A percentile compares a stretch with the other conserved stretches of the same genome.
phyloP scores from a whole-genome alignment of 164 flowering plant species.

The Magnolia changhungtana region DNA sequence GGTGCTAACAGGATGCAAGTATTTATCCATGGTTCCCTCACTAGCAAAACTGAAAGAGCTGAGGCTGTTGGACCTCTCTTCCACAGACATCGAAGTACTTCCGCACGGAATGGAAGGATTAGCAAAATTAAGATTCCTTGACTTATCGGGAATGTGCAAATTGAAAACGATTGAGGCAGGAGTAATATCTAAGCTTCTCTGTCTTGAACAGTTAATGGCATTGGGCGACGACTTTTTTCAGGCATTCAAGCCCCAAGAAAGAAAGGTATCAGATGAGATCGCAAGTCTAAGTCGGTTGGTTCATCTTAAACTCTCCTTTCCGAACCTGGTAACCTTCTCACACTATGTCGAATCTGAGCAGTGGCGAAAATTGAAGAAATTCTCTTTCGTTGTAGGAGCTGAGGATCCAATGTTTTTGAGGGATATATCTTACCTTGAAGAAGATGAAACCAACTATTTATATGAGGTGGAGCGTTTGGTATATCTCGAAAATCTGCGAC shows the following conservation, averaged over 20 bases:
- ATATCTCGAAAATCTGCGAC: too few relatives aligned
- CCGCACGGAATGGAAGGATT: background rate
- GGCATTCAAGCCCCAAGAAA: background rate
- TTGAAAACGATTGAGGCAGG: background rate
- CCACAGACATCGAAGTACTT: background rate
- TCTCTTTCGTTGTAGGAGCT: background rate
- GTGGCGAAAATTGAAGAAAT: background rate
- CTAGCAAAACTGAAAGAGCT: slow-evolving; percentile 1
- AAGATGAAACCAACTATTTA: too few relatives aligned
- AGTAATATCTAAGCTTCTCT: background rate
- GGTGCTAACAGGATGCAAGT: background rate
- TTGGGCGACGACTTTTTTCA: background rate
- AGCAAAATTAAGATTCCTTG: background rate
- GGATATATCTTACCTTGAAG: too few relatives aligned
- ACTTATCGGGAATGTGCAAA: background rate
- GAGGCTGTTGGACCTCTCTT: slow-evolving; percentile 1
- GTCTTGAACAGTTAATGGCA: background rate
- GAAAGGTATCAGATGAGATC: background rate
- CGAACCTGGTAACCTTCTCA: background rate
- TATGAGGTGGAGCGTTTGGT: too few relatives aligned
- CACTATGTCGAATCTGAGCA: background rate
- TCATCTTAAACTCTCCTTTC: background rate
- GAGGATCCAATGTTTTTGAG: too few relatives aligned
- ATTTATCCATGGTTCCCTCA: background rate
- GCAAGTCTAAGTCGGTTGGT: background rate